A percentile compares a stretch with the other conserved stretches of the same genome.
Conservation (phyloP, 768 basidiomycete species). For the Fibroporia radiculosa region DNA sequence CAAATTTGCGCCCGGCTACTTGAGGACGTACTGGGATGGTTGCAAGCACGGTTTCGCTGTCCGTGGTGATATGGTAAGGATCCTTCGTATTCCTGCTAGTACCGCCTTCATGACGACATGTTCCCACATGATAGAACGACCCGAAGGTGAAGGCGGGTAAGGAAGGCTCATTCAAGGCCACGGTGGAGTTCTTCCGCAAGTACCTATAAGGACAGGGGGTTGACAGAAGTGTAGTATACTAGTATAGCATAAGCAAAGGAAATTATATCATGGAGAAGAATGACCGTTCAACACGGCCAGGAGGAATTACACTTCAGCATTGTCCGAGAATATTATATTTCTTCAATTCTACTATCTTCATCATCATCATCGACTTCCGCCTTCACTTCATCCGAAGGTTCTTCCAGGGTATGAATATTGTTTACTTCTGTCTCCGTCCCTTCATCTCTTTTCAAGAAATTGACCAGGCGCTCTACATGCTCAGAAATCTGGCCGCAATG, state of each 20-base stretch:
- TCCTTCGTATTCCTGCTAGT: no score
- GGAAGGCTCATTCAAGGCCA: constrained; percentile 53
- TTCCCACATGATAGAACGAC: constrained; percentile 20
- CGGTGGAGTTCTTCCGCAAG: constrained; percentile 46
- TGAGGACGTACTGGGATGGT: constrained; percentile 23
- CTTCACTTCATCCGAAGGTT: constrained; percentile 17
- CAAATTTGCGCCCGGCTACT: constrained; percentile 30
- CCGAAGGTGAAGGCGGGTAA: constrained; percentile 52
- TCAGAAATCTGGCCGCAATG: constrained; percentile 57
- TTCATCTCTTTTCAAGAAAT: constrained; percentile 76
- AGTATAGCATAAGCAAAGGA: no score
- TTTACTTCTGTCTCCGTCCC: constrained; percentile 38
- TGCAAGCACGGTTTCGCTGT: constrained; percentile 29
- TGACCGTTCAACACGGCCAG: no score
- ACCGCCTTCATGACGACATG: constrained; percentile 15
- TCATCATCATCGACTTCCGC: constrained; percentile 35
- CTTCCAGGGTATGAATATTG: constrained; percentile 20
- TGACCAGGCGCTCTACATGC: constrained; percentile 83
- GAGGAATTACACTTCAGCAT: no score
- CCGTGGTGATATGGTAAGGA: constrained; percentile 28
- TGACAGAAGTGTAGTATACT: neutral
- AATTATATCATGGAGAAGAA: no score
- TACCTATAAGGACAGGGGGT: constrained; percentile 15
- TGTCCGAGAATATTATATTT: constrained; percentile 54
- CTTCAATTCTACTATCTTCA: constrained; percentile 69